Percentiles rank a stretch among this genome's conserved stretches.
Evolutionary conservation across 2,329 filamentous ascomycete species (phyloP).

Genomic region (Hymenotorrendiella dingleyae): DNA sequence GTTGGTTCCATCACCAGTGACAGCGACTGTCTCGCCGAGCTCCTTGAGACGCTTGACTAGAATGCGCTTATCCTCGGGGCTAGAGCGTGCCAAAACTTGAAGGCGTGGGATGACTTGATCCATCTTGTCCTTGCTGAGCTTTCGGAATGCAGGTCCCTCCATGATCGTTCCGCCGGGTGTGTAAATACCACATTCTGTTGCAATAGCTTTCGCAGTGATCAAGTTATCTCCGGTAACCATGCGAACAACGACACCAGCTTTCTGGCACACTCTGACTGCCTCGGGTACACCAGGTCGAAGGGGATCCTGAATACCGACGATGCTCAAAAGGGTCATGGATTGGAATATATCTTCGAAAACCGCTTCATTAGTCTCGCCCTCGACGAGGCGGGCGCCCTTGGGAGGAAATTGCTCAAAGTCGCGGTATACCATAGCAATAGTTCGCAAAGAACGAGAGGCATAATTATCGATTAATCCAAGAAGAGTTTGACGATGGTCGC

Average conservation of each 20-base stretch:
- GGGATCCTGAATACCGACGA: conserved; percentile 72
- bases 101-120: conserved; percentile 53
- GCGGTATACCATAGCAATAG: conserved; percentile 67
- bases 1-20: conserved; percentile 62
- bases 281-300: conserved; percentile 61
- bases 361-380: conserved; percentile 56
- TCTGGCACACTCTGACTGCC: conserved; percentile 61
- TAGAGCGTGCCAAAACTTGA: conserved; percentile 63
- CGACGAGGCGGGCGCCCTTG: conserved; percentile 43
- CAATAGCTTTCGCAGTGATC: conserved; percentile 67
- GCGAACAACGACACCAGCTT: conserved; percentile 64
- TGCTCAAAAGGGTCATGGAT: conserved; percentile 66
- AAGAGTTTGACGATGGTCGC: conserved; percentile 49
- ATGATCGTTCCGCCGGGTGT: conserved; percentile 52
- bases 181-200: conserved; percentile 61
- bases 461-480: conserved; percentile 53
- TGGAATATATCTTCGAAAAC: conserved; percentile 63
- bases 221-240: conserved; percentile 73
- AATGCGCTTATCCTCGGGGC: conserved; percentile 62
- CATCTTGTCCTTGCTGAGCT: conserved; percentile 54
- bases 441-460: conserved; percentile 63
- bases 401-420: conserved; percentile 69
- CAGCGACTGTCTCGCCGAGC: conserved; percentile 60
- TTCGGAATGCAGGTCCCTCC: conserved; percentile 63
- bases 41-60: conserved; percentile 59